Percentiles rank a stretch among this genome's conserved stretches.
Conservation (phyloP, 2,329 filamentous ascomycete genomes). For the Pseudocercospora ulei region DNA sequence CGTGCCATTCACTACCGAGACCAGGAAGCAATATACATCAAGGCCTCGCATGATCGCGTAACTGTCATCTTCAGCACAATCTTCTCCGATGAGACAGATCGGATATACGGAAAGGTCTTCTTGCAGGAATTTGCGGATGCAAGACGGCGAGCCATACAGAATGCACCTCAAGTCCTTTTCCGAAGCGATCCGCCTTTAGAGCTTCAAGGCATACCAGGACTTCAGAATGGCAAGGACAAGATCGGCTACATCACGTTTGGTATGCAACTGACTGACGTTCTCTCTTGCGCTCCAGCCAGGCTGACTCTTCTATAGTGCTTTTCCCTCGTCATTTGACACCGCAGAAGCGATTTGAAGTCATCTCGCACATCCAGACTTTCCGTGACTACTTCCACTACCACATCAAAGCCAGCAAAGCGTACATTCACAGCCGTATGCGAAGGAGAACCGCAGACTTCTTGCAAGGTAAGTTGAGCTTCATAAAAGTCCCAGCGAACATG, state of each 20-base stretch:
- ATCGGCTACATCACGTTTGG: conserved; percentile 98
- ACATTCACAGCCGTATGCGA: conserved; percentile 97
- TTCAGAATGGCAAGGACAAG: conserved; percentile 68
- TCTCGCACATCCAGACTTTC: conserved; percentile 99
- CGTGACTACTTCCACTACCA: conserved; percentile 99
- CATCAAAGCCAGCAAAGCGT: conserved; percentile 98
- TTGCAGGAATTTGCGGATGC: conserved; percentile 98
- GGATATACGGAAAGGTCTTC: conserved; percentile 96
- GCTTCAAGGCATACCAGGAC: conserved; percentile 74
- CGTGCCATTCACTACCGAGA: conserved; percentile 98
- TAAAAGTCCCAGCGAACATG: not conserved
- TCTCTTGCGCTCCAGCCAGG: conserved; percentile 20
- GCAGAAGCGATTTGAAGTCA: conserved; percentile 85
- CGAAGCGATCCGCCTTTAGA: conserved; percentile 89
- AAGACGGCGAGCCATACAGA: conserved; percentile 86
- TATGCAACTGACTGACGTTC: conserved; percentile 38
- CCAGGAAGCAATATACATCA: conserved; percentile 97
- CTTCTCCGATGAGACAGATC: conserved; percentile 94
- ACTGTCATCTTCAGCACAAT: conserved; percentile 98
- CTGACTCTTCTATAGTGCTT: conserved; percentile 52
- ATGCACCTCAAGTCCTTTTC: conserved; percentile 95
- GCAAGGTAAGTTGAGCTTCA: conserved; percentile 55
- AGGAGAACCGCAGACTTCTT: conserved; percentile 96
- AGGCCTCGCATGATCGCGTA: conserved; percentile 91
- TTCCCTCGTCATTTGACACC: conserved; percentile 90